A percentile compares a stretch with the other conserved stretches of the same genome.
Evolutionary conservation across 2,329 filamentous ascomycete genomes (phyloP).

Genomic region (Trichophyton mentagrophytes): DNA sequence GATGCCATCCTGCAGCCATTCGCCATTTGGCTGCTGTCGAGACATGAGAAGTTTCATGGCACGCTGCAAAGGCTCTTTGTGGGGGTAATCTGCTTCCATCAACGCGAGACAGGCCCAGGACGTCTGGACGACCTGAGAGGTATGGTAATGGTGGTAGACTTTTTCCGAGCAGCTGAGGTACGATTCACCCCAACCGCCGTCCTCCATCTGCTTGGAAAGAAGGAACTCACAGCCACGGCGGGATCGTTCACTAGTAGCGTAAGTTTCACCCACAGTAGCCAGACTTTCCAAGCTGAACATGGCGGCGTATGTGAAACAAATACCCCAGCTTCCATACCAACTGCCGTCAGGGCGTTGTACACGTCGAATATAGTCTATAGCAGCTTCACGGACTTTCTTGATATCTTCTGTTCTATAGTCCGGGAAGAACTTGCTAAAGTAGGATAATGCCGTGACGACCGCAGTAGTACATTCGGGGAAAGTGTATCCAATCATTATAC

Average conservation of each 20-base stretch:
- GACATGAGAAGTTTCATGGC: slow-evolving; percentile 72
- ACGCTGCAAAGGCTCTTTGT: slow-evolving; percentile 56
- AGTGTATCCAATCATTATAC: slow-evolving; percentile 98
- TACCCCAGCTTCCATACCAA: slow-evolving; percentile 97
- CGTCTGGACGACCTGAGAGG: slow-evolving; percentile 86
- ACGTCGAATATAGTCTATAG: slow-evolving; percentile 69
- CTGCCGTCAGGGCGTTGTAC: slow-evolving; percentile 70
- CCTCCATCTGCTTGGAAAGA: slow-evolving; percentile 66
- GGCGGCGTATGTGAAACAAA: slow-evolving; percentile 92
- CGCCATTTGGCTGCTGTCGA: slow-evolving; percentile 74
- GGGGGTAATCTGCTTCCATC: slow-evolving; percentile 69
- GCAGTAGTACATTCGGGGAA: slow-evolving; percentile 97
- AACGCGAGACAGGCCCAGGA: slow-evolving; percentile 77
- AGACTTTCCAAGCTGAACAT: slow-evolving; percentile 94
- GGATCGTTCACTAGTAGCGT: slow-evolving; percentile 57
- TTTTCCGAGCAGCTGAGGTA: slow-evolving; percentile 73
- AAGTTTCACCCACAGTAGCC: slow-evolving; percentile 67
- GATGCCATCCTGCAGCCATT: slow-evolving; percentile 91
- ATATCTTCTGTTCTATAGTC: slow-evolving; percentile 69
- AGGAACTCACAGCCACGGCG: slow-evolving; percentile 74
- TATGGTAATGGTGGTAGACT: slow-evolving; percentile 61
- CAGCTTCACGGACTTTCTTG: slow-evolving; percentile 54
- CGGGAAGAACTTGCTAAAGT: slow-evolving; percentile 72
- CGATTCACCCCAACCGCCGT: slow-evolving; percentile 94
- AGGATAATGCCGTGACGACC: slow-evolving; percentile 71